Evolutionary conservation across 768 basidiomycete genomes (phyloP).

Genomic region (Xerocomus brunneocitrinus): DNA sequence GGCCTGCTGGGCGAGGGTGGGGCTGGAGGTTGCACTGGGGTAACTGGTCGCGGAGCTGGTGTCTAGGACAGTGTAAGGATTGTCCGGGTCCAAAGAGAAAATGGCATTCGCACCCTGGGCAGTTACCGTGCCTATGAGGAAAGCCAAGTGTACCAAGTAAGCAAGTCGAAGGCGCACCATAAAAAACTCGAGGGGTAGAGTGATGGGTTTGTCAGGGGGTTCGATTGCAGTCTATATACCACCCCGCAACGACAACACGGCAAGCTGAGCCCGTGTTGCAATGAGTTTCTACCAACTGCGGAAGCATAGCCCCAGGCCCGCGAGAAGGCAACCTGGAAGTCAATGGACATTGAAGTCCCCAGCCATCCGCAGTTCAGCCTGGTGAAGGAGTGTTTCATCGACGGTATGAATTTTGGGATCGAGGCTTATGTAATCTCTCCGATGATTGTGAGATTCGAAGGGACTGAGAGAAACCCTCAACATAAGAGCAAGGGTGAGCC

Average conservation of each 20-base stretch:
- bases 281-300: not conserved
- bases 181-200: not conserved
- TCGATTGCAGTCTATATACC: not conserved
- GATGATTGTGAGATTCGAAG: not conserved
- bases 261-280: not conserved
- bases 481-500: not conserved
- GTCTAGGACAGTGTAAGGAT: conserved; percentile 1
- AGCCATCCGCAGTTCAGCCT: not conserved
- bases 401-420: not conserved
- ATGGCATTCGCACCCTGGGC: conserved; percentile 5
- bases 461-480: not conserved
- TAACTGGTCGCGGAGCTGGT: not conserved
- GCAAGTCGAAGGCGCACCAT: not conserved
- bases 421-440: not conserved
- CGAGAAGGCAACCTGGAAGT: not conserved
- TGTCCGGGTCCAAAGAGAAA: not conserved
- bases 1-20: conserved; percentile 4
- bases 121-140: not conserved
- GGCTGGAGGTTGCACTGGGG: conserved; percentile 6
- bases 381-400: not conserved
- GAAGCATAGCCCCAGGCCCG: not conserved
- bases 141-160: not conserved
- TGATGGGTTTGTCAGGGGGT: not conserved
- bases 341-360: no score
- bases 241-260: not conserved